Base-by-base conservation (phyloP, 768 basidiomycete species). In the Boletus tylopilopsis region DNA sequence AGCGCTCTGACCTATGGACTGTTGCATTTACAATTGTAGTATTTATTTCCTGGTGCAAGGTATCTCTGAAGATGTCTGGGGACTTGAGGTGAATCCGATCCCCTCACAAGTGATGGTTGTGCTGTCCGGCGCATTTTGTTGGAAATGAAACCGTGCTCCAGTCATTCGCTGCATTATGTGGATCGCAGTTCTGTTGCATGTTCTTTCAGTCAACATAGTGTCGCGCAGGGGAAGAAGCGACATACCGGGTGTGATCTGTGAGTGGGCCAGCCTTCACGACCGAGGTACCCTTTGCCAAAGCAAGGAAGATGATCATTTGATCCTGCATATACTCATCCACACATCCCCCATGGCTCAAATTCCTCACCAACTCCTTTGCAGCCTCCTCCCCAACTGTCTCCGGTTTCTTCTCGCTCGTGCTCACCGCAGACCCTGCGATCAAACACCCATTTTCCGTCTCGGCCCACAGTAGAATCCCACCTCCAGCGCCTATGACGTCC, bases 241-340 rank as follows among this genome's bases (percentile, higher is more conserved):
- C 27, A n/a, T 13, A 85, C 87, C 73, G 75, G 7, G 88, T 89
- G 67, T 90, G 88, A 53, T 86, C 64, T 19, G 76, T 81, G 29
- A 90, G 57, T 5, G 80, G 84, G 2, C 79, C 77, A 22, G 68
- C 76, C 39, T 71, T 73, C 23, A 90, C 71, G 45, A 70, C 71
- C 11, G 85, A 89, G 22, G 57, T 74, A 5, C 86, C 86, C 42
- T 81, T 66, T 9, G 87, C 86, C 16, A 90, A 72, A 9, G 85
- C 85, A 69, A 90, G 79, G 60, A 88, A 83, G 32, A 90, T 77
- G 39, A 90, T 80, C 18, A 90, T 82, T 60, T 90, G 88, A 64
- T 91, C 89, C 73, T 88, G 78, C 58, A 79, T 49, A 60, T 76
- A 70, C 50, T 78, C 88, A 53, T 91, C 89, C 2, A 90, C 82